Percentiles rank a stretch among this genome's conserved stretches.
phyloP scores from a whole-genome alignment of 2,329 filamentous ascomycete species.

The Teratosphaeria zuluensis region DNA sequence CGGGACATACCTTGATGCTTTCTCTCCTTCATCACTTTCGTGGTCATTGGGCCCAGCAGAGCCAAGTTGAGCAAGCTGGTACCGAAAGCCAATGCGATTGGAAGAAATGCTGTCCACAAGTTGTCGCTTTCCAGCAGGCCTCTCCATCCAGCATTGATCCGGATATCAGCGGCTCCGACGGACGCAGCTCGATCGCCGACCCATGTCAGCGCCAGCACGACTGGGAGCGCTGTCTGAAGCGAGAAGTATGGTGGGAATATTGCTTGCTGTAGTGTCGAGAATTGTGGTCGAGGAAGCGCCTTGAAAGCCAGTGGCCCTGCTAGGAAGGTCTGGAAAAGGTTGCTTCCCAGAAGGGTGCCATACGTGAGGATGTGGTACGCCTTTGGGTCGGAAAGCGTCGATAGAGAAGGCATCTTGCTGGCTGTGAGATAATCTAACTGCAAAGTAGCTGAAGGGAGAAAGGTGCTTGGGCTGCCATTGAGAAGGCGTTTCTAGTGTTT shows the following conservation, averaged over 20 bases:
- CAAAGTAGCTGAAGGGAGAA: not conserved
- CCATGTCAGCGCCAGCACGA: slow-evolving; percentile 68
- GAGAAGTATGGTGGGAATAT: slow-evolving; percentile 86
- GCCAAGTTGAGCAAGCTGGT: slow-evolving; percentile 61
- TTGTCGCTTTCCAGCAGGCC: slow-evolving; percentile 49
- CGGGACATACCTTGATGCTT: slow-evolving; percentile 61
- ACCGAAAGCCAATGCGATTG: slow-evolving; percentile 60
- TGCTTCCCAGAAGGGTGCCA: slow-evolving; percentile 71
- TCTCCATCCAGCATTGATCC: slow-evolving; percentile 17
- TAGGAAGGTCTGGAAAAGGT: slow-evolving; percentile 80
- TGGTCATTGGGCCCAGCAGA: slow-evolving; percentile 66
- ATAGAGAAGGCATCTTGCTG: slow-evolving; percentile 36
- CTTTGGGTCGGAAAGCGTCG: slow-evolving; percentile 49
- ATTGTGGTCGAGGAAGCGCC: slow-evolving; percentile 66
- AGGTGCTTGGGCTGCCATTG: not conserved
- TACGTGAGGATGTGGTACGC: slow-evolving; percentile 72
- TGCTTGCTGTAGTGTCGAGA: slow-evolving; percentile 67
- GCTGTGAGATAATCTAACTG: not conserved
- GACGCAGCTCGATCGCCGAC: slow-evolving; percentile 45
- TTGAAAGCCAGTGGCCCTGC: slow-evolving; percentile 65
- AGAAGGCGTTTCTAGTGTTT: not conserved
- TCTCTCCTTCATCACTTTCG: slow-evolving; percentile 62
- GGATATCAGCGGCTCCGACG: slow-evolving; percentile 12
- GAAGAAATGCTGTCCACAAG: slow-evolving; percentile 54
- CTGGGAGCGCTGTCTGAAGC: slow-evolving; percentile 66